Percentiles rank a stretch among this genome's conserved stretches.
Conservation (phyloP, 768 basidiomycete genomes). For the Termitomyces sp. region DNA sequence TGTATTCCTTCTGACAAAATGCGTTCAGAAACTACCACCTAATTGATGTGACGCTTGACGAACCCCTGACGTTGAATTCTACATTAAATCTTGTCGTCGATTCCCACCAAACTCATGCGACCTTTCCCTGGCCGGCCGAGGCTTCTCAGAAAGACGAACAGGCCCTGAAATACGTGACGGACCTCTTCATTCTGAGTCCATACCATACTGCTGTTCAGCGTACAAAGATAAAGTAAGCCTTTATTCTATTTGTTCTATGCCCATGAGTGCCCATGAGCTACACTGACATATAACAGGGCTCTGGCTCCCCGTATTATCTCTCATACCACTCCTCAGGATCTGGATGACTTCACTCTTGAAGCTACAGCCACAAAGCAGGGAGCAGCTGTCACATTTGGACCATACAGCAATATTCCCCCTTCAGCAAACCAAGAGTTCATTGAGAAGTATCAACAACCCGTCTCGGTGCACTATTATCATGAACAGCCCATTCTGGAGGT, state of each 20-base stretch:
- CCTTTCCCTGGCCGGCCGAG: conserved; percentile 68
- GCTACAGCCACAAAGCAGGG: conserved; percentile 67
- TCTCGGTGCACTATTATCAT: conserved; percentile 77
- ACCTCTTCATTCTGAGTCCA: conserved; percentile 80
- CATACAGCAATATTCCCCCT: conserved; percentile 71
- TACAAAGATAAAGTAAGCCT: conserved; percentile 78
- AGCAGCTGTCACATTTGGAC: conserved; percentile 83
- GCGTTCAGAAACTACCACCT: conserved; percentile 41
- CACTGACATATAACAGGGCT: conserved; percentile 44
- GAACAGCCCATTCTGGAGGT: conserved; percentile 82
- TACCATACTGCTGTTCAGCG: conserved; percentile 81
- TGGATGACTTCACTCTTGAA: conserved; percentile 61
- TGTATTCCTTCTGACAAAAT: conserved; percentile 4
- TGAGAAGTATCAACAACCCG: conserved; percentile 54
- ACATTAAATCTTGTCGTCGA: conserved; percentile 77
- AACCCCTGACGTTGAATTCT: conserved; percentile 51
- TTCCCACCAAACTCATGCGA: conserved; percentile 74
- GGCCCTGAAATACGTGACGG: conserved; percentile 70
- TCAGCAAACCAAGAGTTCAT: conserved; percentile 58
- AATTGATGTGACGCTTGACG: conserved; percentile 63
- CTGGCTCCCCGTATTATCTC: conserved; percentile 67
- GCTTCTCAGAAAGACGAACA: conserved; percentile 78
- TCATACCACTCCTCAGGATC: conserved; percentile 61
- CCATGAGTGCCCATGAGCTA: neutral
- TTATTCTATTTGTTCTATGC: neutral